A percentile compares a stretch with the other conserved stretches of the same genome.
Conservation (phyloP, 2,329 filamentous ascomycete species). For the Pseudocercospora crystallina region DNA sequence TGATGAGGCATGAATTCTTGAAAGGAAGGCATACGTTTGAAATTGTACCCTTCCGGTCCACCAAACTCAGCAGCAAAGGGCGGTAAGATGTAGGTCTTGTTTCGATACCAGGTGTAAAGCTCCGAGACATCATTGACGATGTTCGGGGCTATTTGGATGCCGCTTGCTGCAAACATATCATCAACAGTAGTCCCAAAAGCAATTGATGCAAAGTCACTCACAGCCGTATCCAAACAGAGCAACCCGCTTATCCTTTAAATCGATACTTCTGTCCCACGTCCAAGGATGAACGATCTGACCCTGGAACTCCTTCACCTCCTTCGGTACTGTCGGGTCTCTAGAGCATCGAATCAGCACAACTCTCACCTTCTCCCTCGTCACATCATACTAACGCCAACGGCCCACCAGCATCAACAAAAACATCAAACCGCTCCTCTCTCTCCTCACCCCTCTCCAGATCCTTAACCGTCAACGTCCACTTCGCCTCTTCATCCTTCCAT, state of each 20-base stretch:
- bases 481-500: conserved; percentile 17
- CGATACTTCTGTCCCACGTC: conserved; percentile 1
- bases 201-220: too few relatives aligned
- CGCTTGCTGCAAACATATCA: background rate
- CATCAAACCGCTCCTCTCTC: conserved; percentile 17
- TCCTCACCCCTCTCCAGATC: conserved; percentile 1
- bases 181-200: too few relatives aligned
- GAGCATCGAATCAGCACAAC: background rate
- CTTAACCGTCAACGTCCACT: conserved; percentile 17
- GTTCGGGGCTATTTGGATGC: conserved; percentile 20
- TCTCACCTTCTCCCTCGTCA: background rate
- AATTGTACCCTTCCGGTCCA: conserved; percentile 16
- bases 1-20: too few relatives aligned
- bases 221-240: conserved; percentile 17
- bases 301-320: too few relatives aligned
- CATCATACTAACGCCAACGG: conserved; percentile 8
- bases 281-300: background rate
- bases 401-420: conserved; percentile 20
- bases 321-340: too few relatives aligned
- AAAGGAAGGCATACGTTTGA: conserved; percentile 8
- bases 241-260: conserved; percentile 2
- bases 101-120: conserved; percentile 21
- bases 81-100: conserved; percentile 18
- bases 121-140: conserved; percentile 18
- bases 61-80: conserved; percentile 10